A percentile compares a stretch with the other conserved stretches of the same genome.
Conservation (phyloP, 2,329 filamentous ascomycete genomes). For the Colletotrichum sojae region DNA sequence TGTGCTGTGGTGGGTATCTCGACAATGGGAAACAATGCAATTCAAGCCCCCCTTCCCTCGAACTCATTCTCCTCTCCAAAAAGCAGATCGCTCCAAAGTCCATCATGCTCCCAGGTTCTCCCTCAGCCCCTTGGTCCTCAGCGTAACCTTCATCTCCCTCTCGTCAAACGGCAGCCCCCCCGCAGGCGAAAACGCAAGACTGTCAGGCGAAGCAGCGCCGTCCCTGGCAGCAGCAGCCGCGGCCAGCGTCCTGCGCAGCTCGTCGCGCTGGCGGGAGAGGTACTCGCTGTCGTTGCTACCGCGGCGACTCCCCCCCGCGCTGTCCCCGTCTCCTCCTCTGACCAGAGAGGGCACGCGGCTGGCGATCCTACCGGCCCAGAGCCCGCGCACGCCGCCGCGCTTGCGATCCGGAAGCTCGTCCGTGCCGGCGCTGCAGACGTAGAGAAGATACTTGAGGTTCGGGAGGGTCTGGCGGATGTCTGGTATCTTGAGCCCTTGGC, state of each 20-base stretch:
- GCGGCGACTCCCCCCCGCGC: slow-evolving; percentile 56
- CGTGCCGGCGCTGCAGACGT: slow-evolving; percentile 86
- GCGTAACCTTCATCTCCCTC: slow-evolving; percentile 61
- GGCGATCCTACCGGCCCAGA: slow-evolving; percentile 66
- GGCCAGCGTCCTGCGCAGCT: slow-evolving; percentile 54
- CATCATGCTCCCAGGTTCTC: slow-evolving; percentile 55
- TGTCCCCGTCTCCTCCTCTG: slow-evolving; percentile 52
- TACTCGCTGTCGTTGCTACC: slow-evolving; percentile 62
- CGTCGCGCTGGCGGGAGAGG: slow-evolving; percentile 57
- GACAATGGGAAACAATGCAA: slow-evolving; percentile 33
- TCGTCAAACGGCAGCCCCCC: slow-evolving; percentile 62
- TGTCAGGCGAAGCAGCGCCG: slow-evolving; percentile 40
- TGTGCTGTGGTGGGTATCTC: slow-evolving; percentile 41
- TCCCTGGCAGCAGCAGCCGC: slow-evolving; percentile 46
- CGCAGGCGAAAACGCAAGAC: slow-evolving; percentile 34
- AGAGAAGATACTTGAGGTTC: slow-evolving; percentile 93
- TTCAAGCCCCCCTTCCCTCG: neutral
- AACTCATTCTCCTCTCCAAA: too few species aligned
- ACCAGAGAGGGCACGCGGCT: slow-evolving; percentile 45
- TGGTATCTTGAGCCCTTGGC: slow-evolving; percentile 82
- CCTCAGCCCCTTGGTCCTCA: slow-evolving; percentile 70
- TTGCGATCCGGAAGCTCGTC: slow-evolving; percentile 74
- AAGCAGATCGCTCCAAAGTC: neutral
- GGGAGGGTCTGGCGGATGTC: slow-evolving; percentile 94
- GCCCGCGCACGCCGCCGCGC: slow-evolving; percentile 71